A percentile compares a stretch with the other conserved stretches of the same genome.
Evolutionary conservation across 2,329 filamentous ascomycete genomes (phyloP).

Genomic region (Didymella lethalis): DNA sequence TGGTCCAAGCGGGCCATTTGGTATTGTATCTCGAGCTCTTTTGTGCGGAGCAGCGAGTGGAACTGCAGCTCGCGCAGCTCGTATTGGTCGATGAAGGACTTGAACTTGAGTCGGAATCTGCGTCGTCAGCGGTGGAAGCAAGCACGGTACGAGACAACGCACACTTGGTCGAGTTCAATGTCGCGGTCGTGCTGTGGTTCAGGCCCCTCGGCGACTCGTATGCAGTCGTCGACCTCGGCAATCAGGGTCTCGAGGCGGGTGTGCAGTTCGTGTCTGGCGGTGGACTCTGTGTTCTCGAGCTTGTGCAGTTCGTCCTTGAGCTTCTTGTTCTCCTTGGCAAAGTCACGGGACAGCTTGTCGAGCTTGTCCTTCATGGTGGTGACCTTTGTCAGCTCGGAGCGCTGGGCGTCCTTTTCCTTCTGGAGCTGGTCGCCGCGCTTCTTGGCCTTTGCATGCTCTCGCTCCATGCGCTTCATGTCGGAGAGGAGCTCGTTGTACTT

Average conservation of each 20-base stretch:
- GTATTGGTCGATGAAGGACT: constrained; percentile 95
- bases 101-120: constrained; percentile 78
- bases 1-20: constrained; percentile 88
- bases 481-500: constrained; percentile 90
- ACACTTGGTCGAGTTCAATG: constrained; percentile 90
- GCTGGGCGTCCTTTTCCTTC: constrained; percentile 92
- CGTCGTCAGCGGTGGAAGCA: constrained; percentile 18
- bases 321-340: constrained; percentile 97
- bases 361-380: constrained; percentile 93
- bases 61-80: constrained; percentile 95
- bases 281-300: constrained; percentile 83
- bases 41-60: constrained; percentile 87
- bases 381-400: constrained; percentile 89
- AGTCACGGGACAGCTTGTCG: constrained; percentile 92
- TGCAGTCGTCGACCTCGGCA: constrained; percentile 84
- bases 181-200: constrained; percentile 78
- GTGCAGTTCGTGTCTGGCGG: constrained; percentile 83
- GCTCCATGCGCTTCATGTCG: constrained; percentile 94
- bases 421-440: constrained; percentile 92
- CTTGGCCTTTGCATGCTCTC: constrained; percentile 94
- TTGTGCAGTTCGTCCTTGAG: constrained; percentile 93
- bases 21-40: constrained; percentile 94
- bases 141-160: constrained; percentile 48
- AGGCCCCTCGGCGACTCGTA: constrained; percentile 84
- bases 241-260: constrained; percentile 82